phyloP scores from a whole-genome alignment of 441 rosid genomes.

The Jatropha multifida region DNA sequence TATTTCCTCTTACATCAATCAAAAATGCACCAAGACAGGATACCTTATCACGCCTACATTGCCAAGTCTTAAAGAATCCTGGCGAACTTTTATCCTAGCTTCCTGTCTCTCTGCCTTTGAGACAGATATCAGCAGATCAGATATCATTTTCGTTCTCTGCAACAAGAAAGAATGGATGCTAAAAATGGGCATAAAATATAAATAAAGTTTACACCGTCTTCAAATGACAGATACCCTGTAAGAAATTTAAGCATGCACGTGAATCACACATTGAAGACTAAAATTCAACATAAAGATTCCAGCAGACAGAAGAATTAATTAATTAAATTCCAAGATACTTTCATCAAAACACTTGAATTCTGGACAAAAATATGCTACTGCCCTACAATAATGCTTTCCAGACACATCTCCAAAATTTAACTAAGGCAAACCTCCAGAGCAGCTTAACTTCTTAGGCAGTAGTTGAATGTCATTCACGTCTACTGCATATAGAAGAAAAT shows the following conservation, averaged over 20 bases:
- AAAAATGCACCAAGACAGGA: slow-evolving; percentile 9
- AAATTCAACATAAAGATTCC: not conserved
- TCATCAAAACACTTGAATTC: not conserved
- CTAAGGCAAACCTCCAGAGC: not conserved
- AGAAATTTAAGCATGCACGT: slow-evolving; percentile 16
- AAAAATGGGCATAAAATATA: slow-evolving; percentile 5
- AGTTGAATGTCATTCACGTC: not conserved
- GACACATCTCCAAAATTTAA: not conserved
- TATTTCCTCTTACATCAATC: slow-evolving; percentile 19
- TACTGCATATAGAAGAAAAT: not conserved
- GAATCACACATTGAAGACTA: slow-evolving; percentile 1
- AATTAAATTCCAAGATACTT: not conserved
- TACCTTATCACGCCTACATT: slow-evolving; percentile 97
- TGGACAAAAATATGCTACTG: not conserved
- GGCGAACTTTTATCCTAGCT: slow-evolving; percentile 93
- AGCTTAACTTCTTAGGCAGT: not conserved
- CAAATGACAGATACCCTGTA: slow-evolving; percentile 8
- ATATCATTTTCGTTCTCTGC: slow-evolving; percentile 89
- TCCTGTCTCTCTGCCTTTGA: slow-evolving; percentile 98
- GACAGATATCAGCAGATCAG: slow-evolving; percentile 93
- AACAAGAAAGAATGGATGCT: slow-evolving; percentile 24
- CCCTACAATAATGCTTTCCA: not conserved
- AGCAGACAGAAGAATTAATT: not conserved
- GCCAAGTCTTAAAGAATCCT: slow-evolving; percentile 96
- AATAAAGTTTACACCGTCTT: not conserved